A percentile compares a stretch with the other conserved stretches of the same genome.
Conservation (phyloP, 2,329 filamentous ascomycete species). For the Thielaviopsis populi region DNA sequence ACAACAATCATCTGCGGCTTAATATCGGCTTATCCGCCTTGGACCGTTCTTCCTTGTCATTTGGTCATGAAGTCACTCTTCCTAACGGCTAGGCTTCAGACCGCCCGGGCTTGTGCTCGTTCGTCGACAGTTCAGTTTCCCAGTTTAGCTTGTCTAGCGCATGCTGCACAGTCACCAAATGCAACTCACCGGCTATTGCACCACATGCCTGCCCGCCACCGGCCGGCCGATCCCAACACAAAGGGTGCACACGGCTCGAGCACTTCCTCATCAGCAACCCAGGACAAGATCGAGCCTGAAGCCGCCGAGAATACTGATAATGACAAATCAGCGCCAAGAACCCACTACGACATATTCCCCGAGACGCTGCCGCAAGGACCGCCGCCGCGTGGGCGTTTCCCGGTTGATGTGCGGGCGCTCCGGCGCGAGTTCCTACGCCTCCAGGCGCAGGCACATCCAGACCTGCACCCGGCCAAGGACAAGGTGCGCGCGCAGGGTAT, state of each 20-base stretch:
- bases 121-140: not conserved
- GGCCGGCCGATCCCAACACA: conserved; percentile 17
- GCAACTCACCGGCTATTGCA: not conserved
- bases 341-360: conserved; percentile 83
- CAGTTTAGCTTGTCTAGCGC: not conserved
- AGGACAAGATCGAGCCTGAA: not conserved
- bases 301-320: not conserved
- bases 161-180: not conserved
- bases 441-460: conserved; percentile 63
- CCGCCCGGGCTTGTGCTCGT: conserved; percentile 1
- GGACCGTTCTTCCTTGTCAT: not conserved
- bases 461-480: conserved; percentile 40
- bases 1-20: not conserved
- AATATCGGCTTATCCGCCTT: not conserved
- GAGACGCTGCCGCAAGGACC: conserved; percentile 59
- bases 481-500: conserved; percentile 54
- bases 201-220: conserved; percentile 11
- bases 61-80: conserved; percentile 3
- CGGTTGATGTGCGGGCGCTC: conserved; percentile 52
- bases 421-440: conserved; percentile 76
- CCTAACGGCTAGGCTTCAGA: conserved; percentile 4
- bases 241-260: not conserved
- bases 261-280: not conserved
- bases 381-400: conserved; percentile 63
- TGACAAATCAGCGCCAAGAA: conserved; percentile 23